Evolutionary conservation across 306 rosid genomes (phyloP).

Genomic region (Castanopsis chinensis): DNA sequence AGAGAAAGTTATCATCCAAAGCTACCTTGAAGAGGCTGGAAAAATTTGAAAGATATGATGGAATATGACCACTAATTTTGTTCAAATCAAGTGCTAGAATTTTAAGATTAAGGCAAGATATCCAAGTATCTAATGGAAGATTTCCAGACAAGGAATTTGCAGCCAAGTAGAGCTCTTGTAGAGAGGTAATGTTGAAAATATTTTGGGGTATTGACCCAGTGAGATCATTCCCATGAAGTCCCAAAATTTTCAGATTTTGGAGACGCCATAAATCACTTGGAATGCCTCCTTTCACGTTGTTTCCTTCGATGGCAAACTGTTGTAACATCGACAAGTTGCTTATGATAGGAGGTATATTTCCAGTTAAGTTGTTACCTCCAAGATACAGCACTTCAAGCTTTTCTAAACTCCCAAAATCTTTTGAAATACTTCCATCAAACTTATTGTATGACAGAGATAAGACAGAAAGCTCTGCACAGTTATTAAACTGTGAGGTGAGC

Average conservation of each 20-base stretch:
- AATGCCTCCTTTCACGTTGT: background rate
- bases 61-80: background rate
- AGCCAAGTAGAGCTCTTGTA: rapidly evolving
- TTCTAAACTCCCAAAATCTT: background rate
- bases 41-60: background rate
- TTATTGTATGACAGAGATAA: background rate
- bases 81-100: rapidly evolving
- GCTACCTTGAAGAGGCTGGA: rapidly evolving
- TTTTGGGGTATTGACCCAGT: background rate
- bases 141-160: background rate
- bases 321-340: background rate
- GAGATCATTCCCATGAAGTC: background rate
- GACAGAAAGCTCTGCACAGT: background rate
- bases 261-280: background rate
- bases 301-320: rapidly evolving
- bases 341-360: background rate
- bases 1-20: rapidly evolving
- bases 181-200: background rate
- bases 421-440: background rate
- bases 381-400: background rate
- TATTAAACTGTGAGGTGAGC: background rate
- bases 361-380: background rate
- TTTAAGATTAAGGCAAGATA: background rate
- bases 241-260: background rate
- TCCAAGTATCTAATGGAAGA: background rate